phyloP scores from a whole-genome alignment of 2,329 filamentous ascomycete genomes.

The Fusarium piperis region DNA sequence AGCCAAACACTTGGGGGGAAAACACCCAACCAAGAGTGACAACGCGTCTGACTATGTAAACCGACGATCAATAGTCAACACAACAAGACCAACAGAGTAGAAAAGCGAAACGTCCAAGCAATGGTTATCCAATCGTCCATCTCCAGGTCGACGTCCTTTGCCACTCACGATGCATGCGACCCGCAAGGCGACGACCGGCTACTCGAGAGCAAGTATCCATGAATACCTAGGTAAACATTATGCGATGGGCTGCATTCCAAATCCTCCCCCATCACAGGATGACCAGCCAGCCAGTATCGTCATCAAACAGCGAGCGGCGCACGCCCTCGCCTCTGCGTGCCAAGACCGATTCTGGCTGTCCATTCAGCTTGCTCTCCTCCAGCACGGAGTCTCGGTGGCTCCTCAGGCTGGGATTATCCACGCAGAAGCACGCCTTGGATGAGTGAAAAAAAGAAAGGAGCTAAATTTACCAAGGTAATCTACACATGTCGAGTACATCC shows the following conservation, averaged over 20 bases:
- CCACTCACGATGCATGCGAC: slow-evolving; percentile 1
- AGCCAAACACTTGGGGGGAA: neutral
- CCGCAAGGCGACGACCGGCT: neutral
- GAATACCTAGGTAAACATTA: neutral
- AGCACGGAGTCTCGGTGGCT: neutral
- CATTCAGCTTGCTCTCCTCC: neutral
- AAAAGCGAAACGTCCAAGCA: neutral
- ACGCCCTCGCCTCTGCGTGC: neutral
- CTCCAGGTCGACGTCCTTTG: neutral
- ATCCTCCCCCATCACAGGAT: neutral
- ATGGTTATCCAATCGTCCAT: neutral
- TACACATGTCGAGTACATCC: neutral
- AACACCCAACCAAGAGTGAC: neutral
- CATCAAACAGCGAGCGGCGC: neutral
- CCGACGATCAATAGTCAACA: neutral
- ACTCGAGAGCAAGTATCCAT: neutral
- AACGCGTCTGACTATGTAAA: neutral
- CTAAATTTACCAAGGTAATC: neutral
- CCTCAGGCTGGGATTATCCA: neutral
- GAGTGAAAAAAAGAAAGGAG: neutral
- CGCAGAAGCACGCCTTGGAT: neutral
- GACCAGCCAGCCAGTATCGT: neutral
- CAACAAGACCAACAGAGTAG: neutral
- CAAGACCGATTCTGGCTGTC: neutral
- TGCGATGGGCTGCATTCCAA: neutral